phyloP scores from a whole-genome alignment of 108 stramenopile genomes.

The Mayamaea pseudoterrestris region DNA sequence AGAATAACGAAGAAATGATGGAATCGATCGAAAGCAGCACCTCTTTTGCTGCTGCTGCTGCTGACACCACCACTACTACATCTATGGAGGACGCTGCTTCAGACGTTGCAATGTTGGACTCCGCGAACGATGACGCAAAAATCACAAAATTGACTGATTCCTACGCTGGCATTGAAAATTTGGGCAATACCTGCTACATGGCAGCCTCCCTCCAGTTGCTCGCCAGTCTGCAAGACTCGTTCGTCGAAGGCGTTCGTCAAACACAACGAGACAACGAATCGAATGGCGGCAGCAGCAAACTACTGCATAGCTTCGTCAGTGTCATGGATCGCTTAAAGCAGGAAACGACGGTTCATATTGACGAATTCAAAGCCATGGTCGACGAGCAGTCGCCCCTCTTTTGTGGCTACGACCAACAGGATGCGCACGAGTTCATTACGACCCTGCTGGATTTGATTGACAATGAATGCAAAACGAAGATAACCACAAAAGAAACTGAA shows the following conservation, averaged over 20 bases:
- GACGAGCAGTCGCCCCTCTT: slow-evolving; percentile 34
- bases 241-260: background rate
- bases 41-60: too few species aligned
- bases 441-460: slow-evolving; percentile 44
- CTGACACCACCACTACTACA: too few species aligned
- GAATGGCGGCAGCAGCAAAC: background rate
- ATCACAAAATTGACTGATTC: background rate
- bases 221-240: slow-evolving; percentile 6
- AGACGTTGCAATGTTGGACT: too few species aligned
- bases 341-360: slow-evolving; percentile 23
- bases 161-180: slow-evolving; percentile 25
- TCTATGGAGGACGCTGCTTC: too few species aligned
- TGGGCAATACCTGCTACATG: slow-evolving; percentile 81
- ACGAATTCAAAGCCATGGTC: slow-evolving; percentile 25
- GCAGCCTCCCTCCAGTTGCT: slow-evolving; percentile 62
- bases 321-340: background rate
- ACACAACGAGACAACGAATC: background rate
- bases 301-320: background rate
- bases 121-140: too few species aligned
- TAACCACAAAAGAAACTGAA: background rate
- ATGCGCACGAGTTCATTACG: slow-evolving; percentile 52
- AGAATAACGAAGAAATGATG: too few species aligned
- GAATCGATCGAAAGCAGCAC: too few species aligned
- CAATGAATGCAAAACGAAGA: slow-evolving; percentile 27
- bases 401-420: slow-evolving; percentile 43